Base-by-base conservation (phyloP, 2,329 filamentous ascomycete genomes). In the Plenodomus biglobosus region DNA sequence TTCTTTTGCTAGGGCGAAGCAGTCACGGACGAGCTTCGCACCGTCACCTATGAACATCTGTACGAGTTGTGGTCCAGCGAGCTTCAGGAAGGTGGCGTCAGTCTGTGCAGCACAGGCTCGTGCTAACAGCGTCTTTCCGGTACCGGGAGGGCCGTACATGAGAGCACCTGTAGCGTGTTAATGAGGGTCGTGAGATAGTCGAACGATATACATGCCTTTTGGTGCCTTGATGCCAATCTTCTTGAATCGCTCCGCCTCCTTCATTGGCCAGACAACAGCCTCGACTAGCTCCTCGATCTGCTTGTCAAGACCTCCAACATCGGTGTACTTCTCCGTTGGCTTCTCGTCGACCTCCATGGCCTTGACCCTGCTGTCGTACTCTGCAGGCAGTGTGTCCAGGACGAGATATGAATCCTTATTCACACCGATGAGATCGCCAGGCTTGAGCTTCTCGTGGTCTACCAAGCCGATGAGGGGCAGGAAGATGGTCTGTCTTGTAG, bases 331-430 rank as follows among this genome's bases (percentile, higher is more conserved):
- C 76, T 99, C 94, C 34, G 92, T 97, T 8, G 94, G 95, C 81
- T 99, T 99, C 82, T 99, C 95, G 67, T 99, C 94, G 7, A 99
- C 94, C 78, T 99, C 95, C 94, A 99, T 99, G 30, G 95, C 95
- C 80, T 99, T 99, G 59, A 99, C 94, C 73, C 94, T 85, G 76
- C 92, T 97, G 71, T 99, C 94, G 70, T 99, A 99, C 74, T 99
- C 95, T 39, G 94, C 94, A 1, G 94, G 94, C 59, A 99, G 80
- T 19, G 94, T 99, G 71, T 99, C 95, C 48, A 99, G 82, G 58
- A 99, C 90, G 30, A 99, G 85, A 72, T 99, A 99, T 49, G 92
- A 97, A 68, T 99, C 95, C 78, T 99, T 99, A 75, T 99, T 97
- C 49, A 99, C 92, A 74, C 94, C 94, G 55, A 99, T 99, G 40